Percentiles rank a stretch among this genome's conserved stretches.
Conservation (phyloP, 2,329 filamentous ascomycete species). For the Sporothrix dimorphospora region DNA sequence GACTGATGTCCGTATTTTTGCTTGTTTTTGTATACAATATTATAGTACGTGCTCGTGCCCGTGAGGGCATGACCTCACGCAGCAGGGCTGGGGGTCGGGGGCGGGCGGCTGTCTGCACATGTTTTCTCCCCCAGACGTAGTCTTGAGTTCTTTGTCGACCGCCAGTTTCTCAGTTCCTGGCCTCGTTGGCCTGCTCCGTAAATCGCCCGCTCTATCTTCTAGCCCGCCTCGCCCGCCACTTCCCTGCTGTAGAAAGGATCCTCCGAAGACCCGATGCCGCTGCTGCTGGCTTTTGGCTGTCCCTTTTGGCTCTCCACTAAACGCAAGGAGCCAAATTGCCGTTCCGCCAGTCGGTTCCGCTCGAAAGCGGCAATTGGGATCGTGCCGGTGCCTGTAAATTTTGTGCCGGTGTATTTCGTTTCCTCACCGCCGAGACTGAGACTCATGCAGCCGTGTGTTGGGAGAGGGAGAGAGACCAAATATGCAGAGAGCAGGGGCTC, state of each 20-base stretch:
- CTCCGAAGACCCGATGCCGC: slow-evolving; percentile 12
- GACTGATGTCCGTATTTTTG: not conserved
- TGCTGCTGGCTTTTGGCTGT: not conserved
- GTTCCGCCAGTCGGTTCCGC: slow-evolving; percentile 21
- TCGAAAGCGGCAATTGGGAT: slow-evolving; percentile 19
- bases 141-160: not conserved
- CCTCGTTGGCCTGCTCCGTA: not conserved
- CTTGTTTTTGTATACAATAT: not conserved
- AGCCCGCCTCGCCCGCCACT: not conserved
- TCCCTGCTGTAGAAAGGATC: not conserved
- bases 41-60: not conserved
- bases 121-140: slow-evolving; percentile 3
- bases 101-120: not conserved
- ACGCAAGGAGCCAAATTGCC: not conserved
- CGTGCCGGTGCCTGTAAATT: slow-evolving; percentile 2
- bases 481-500: no score
- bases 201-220: slow-evolving; percentile 6
- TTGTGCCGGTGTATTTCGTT: not conserved
- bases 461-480: not conserved
- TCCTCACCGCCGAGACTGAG: not conserved
- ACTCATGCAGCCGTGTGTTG: not conserved
- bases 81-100: not conserved
- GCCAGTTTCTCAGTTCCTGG: not conserved
- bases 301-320: not conserved
- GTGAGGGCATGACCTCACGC: slow-evolving; percentile 4